Percentiles rank a stretch among this genome's conserved stretches.
Evolutionary conservation across 345 rosid genomes (phyloP).

Genomic region (Syzygium jambos): DNA sequence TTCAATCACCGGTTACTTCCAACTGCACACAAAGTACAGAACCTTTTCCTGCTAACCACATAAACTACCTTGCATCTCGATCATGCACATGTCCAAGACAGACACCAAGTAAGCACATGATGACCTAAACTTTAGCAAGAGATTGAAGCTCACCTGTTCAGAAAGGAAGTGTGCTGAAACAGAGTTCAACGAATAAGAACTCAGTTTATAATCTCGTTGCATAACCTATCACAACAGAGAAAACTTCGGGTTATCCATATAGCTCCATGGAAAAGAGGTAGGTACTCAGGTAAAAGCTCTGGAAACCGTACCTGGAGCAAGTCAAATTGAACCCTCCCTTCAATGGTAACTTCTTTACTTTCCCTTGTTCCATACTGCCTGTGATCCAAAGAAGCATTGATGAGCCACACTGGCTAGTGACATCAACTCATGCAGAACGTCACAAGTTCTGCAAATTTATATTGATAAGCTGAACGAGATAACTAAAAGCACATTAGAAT

Average conservation of each 20-base stretch:
- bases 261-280: background rate
- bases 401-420: background rate
- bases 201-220: constrained; percentile 86
- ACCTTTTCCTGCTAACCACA: background rate
- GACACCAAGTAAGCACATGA: background rate
- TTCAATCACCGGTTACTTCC: background rate
- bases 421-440: background rate
- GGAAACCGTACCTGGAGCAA: constrained; percentile 71
- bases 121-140: background rate
- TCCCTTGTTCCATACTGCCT: constrained; percentile 91
- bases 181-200: constrained; percentile 93
- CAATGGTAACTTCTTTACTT: constrained; percentile 91
- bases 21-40: background rate
- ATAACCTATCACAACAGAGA: constrained; percentile 38
- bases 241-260: background rate
- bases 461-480: background rate
- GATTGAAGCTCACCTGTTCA: constrained; percentile 59
- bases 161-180: constrained; percentile 98
- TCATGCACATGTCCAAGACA: background rate
- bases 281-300: constrained; percentile 3
- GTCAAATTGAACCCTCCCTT: constrained; percentile 97
- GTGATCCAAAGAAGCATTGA: constrained; percentile 16
- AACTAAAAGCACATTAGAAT: background rate
- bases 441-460: background rate
- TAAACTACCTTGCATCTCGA: background rate